These are phyloP conservation scores for Phytophthora pini DNA, from an alignment of 352 stramenopile genomes.

Conservation along the genomic window DNA sequence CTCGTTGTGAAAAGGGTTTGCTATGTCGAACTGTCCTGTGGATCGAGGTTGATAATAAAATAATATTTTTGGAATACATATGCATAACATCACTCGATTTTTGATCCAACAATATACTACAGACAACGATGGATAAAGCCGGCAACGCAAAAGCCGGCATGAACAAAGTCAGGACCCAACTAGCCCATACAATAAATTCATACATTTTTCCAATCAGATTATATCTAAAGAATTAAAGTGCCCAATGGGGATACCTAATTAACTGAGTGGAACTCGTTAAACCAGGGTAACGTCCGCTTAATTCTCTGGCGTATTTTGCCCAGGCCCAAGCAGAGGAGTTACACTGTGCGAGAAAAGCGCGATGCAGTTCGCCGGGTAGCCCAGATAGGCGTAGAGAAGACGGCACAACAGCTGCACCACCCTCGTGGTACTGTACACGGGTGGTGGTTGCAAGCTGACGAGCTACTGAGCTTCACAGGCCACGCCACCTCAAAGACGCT, in stretches of 20 bases:
- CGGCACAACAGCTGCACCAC: not conserved
- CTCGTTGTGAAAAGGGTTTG: no score
- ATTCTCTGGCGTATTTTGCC: not conserved
- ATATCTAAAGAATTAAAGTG: not conserved
- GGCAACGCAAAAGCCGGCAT: conserved; percentile 7
- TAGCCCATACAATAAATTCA: not conserved
- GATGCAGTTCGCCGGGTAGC: not conserved
- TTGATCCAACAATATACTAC: not conserved
- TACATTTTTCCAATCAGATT: no score
- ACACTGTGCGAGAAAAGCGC: conserved; percentile 2
- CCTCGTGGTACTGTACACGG: not conserved
- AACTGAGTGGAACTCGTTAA: no score
- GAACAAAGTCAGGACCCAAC: not conserved
- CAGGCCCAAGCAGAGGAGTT: not conserved
- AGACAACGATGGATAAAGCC: conserved; percentile 1
- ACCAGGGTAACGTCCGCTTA: not conserved
- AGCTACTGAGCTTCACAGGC: not conserved
- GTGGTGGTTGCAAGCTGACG: not conserved
- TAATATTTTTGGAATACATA: no score
- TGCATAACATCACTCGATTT: no score
- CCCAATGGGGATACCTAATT: not conserved
- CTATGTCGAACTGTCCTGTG: no score
- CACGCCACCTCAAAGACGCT: not conserved
- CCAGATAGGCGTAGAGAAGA: not conserved
- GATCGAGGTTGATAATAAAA: no score